These are phyloP conservation scores for Trametes elegans DNA, from an alignment of 768 basidiomycete genomes.

Conservation along the genomic window DNA sequence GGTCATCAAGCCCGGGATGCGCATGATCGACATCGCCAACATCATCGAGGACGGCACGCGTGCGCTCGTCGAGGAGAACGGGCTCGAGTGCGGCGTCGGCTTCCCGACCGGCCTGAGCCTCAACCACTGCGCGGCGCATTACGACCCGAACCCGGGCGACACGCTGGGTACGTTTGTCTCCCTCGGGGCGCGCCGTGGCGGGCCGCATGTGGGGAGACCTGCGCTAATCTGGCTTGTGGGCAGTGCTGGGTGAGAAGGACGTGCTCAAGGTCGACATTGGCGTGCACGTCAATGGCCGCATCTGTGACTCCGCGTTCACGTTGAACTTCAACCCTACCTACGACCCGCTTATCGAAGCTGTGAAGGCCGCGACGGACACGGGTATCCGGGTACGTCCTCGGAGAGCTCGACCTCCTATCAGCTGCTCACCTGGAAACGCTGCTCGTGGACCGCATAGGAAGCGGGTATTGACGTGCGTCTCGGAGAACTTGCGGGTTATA, in stretches of 20 bases:
- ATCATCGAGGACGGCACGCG: constrained; percentile 91
- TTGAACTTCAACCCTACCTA: constrained; percentile 87
- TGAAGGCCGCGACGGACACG: constrained; percentile 91
- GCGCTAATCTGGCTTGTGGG: not conserved
- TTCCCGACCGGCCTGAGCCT: constrained; percentile 95
- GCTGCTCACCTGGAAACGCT: not conserved
- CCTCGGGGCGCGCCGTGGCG: not conserved
- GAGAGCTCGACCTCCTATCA: not conserved
- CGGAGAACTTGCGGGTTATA: constrained; percentile 86
- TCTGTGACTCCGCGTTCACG: constrained; percentile 95
- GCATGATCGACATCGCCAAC: constrained; percentile 91
- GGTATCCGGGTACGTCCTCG: constrained; percentile 67
- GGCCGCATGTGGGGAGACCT: not conserved
- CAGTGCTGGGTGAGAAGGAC: constrained; percentile 81
- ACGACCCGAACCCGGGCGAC: constrained; percentile 92
- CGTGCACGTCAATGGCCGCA: constrained; percentile 95
- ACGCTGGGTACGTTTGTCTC: constrained; percentile 56
- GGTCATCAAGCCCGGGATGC: constrained; percentile 88
- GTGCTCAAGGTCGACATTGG: constrained; percentile 97
- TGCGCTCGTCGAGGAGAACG: constrained; percentile 88
- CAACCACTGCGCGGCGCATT: constrained; percentile 96
- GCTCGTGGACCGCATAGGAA: constrained; percentile 50
- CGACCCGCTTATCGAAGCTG: constrained; percentile 85
- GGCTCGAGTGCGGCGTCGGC: constrained; percentile 82
- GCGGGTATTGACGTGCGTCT: constrained; percentile 94